Evolutionary conservation across 1,139 yeast species (phyloP).

Genomic region (Meyerozyma guilliermondii): DNA sequence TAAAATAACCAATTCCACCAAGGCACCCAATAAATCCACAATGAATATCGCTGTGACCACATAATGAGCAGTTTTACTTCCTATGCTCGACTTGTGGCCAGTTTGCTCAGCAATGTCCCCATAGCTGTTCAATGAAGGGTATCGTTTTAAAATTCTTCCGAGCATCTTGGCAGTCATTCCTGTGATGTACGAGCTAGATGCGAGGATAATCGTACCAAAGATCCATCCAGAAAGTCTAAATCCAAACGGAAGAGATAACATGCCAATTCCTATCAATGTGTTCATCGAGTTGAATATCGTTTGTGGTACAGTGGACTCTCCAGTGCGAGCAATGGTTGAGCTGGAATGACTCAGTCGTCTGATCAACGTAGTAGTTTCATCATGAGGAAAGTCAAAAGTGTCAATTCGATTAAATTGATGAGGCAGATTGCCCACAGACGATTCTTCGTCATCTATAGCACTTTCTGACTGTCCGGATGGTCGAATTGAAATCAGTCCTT

Average conservation of each 20-base stretch:
- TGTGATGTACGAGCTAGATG: conserved; percentile 58
- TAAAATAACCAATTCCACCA: conserved; percentile 67
- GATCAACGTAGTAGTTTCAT: background rate
- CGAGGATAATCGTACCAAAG: conserved; percentile 51
- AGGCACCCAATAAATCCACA: conserved; percentile 73
- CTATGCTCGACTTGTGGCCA: conserved; percentile 9
- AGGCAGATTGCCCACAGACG: background rate
- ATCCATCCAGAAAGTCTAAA: conserved; percentile 78
- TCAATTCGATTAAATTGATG: background rate
- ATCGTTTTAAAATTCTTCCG: conserved; percentile 26
- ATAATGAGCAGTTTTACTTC: conserved; percentile 44
- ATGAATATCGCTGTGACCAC: conserved; percentile 69
- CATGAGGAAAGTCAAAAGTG: background rate
- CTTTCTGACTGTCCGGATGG: background rate
- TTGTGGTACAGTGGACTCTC: conserved; percentile 66
- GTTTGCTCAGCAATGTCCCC: conserved; percentile 43
- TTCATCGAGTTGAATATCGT: conserved; percentile 85
- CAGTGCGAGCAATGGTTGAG: conserved; percentile 9
- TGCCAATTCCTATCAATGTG: conserved; percentile 80
- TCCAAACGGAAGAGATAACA: conserved; percentile 80
- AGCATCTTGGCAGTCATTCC: conserved; percentile 59
- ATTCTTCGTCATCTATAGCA: background rate
- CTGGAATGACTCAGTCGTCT: background rate
- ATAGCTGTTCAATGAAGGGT: conserved; percentile 35
- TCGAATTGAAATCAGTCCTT: too few relatives aligned